Evolutionary conservation across 257 asterid genomes (phyloP), one percentile per base, ranked within the genome.

Genomic region (Ligustrum vulgare): DNA sequence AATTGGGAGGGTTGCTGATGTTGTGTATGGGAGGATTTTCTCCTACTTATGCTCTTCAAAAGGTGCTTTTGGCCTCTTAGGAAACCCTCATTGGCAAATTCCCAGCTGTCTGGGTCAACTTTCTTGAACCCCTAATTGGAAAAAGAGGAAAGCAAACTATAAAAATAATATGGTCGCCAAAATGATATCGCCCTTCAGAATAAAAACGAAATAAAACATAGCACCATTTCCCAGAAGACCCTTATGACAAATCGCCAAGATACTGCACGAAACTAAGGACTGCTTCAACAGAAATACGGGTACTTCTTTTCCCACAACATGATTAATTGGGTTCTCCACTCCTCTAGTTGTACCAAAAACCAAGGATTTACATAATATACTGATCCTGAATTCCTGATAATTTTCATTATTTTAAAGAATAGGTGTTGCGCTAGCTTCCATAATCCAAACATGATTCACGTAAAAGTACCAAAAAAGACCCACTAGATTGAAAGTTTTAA

Each of bases 21-120:
- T 76, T 80, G 91, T 71, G 72, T 83, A 6, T 84, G 87, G 35
- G 89, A 33, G 16, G 91, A 68, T 83, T 87, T 91, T 60, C 97
- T 87, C 81, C 97, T 85, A 79, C 69, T 87, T 76, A 91, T 91
- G 74, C 74, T 86, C 86, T 86, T 88, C 67, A 90, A 82, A 54
- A 89, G 82, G 69, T 90, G 90, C 66, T 84, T 88, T 35, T 82
- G 84, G 39, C 92, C 94, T 82, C 82, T 87, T 25, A 90, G 87
- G 74, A 90, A 90, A 3, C 88, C 87, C 78, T 87, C 96, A 49
- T 89, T 88, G 3, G 90, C 90, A 51, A 90, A 86, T 72, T 87
- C 94, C 88, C 87, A 83, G 33, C 86, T 88, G 69, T 87, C 92
- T 1, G 91, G 87, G 35, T 89, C 91, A 47, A 90, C 91, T 78